Conservation (phyloP, 139 green algal species). For the Nannochloris sp. region DNA sequence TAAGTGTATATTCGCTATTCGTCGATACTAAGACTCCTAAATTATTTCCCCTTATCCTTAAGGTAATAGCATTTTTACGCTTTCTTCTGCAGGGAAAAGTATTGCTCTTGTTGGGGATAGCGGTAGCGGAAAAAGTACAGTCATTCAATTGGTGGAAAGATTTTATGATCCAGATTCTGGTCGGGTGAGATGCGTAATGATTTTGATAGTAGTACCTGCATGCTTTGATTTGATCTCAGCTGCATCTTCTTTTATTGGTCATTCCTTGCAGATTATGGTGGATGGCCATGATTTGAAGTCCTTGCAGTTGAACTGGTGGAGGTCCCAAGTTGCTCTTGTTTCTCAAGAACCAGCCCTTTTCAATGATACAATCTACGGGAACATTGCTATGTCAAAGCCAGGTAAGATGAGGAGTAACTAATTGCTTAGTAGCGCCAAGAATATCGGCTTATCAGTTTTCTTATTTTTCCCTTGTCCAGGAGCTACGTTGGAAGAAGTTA, state of each 20-base stretch:
- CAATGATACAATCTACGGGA: slow-evolving; percentile 71
- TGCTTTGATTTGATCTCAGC: too few species aligned
- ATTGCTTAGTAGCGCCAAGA: too few species aligned
- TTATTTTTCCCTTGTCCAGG: too few species aligned
- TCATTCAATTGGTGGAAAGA: slow-evolving; percentile 64
- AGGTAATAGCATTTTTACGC: not conserved
- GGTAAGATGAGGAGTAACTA: too few species aligned
- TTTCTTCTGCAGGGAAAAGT: slow-evolving; percentile 11
- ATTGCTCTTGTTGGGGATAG: slow-evolving; percentile 73
- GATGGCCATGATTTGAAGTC: slow-evolving; percentile 8
- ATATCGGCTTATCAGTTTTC: too few species aligned
- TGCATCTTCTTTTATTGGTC: too few species aligned
- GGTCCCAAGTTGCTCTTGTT: slow-evolving; percentile 53
- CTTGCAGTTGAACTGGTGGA: slow-evolving; percentile 60
- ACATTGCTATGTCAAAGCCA: slow-evolving; percentile 68
- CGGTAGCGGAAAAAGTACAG: slow-evolving; percentile 72
- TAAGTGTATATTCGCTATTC: too few species aligned
- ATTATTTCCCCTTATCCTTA: too few species aligned
- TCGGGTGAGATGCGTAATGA: too few species aligned
- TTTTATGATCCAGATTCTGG: slow-evolving; percentile 45
- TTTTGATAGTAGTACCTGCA: too few species aligned
- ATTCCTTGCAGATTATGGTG: slow-evolving; percentile 40
- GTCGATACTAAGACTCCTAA: too few species aligned
- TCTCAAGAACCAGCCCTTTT: slow-evolving; percentile 79
- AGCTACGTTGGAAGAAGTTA: slow-evolving; percentile 29